These are phyloP conservation scores for Metschnikowia reukaufii DNA, from an alignment of 805 yeast species.

Conservation along the genomic window DNA sequence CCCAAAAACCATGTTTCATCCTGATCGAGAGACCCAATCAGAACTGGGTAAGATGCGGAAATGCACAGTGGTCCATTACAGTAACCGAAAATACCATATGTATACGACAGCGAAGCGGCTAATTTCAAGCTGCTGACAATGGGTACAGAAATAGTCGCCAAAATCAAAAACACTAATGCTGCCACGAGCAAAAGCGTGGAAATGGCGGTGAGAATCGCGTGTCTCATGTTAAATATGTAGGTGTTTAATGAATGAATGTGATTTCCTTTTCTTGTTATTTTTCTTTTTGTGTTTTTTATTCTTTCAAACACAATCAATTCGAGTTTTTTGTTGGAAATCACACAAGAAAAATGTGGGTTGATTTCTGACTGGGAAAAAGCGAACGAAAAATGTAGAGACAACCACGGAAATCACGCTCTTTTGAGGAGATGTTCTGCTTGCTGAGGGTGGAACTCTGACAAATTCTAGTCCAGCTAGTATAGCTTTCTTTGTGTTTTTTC, in stretches of 20 bases:
- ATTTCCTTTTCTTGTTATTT: no score
- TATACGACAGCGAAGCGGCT: slow-evolving; percentile 44
- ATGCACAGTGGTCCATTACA: slow-evolving; percentile 47
- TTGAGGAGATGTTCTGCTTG: no score
- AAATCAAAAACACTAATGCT: slow-evolving; percentile 60
- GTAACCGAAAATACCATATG: slow-evolving; percentile 69
- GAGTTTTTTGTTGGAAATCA: no score
- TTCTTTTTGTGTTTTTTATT: no score
- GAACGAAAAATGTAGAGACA: no score
- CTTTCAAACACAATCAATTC: not conserved
- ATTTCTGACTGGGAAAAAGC: no score
- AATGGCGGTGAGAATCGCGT: slow-evolving; percentile 34
- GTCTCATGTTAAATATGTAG: slow-evolving; percentile 16
- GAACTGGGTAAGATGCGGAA: slow-evolving; percentile 46
- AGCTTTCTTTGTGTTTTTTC: no score
- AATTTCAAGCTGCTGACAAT: slow-evolving; percentile 49
- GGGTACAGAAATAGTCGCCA: slow-evolving; percentile 65
- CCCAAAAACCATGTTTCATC: slow-evolving; percentile 51
- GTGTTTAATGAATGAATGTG: not conserved
- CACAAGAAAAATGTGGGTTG: no score
- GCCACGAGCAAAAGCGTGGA: slow-evolving; percentile 45
- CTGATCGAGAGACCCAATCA: slow-evolving; percentile 30
- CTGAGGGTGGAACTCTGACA: no score
- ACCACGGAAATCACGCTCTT: no score
- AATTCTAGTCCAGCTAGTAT: no score